Evolutionary conservation across 805 yeast species (phyloP).

Genomic region (Candida glaebosa): DNA sequence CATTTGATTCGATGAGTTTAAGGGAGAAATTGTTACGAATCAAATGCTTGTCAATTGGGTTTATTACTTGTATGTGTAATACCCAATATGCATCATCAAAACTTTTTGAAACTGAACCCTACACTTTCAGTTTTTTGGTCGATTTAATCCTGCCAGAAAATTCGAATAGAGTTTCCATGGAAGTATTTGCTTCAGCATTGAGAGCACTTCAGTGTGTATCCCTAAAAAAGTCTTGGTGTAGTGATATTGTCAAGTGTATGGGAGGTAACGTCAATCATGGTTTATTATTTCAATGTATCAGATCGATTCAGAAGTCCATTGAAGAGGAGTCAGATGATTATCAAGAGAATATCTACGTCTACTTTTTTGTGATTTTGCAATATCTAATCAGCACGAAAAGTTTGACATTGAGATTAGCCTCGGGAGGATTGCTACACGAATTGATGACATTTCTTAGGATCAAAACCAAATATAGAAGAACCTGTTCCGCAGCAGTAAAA

Average conservation of each 20-base stretch:
- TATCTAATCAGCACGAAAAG: constrained; percentile 56
- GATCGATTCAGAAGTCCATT: constrained; percentile 55
- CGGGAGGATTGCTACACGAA: constrained; percentile 74
- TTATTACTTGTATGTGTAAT: constrained; percentile 53
- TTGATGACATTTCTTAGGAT: constrained; percentile 58
- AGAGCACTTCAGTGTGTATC: constrained; percentile 70
- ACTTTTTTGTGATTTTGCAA: constrained; percentile 58
- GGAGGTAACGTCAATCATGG: constrained; percentile 92
- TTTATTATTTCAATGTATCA: constrained; percentile 64
- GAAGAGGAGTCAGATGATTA: constrained; percentile 35
- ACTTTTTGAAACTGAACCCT: constrained; percentile 68
- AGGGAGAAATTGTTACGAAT: constrained; percentile 59
- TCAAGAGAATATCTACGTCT: constrained; percentile 44
- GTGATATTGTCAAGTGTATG: constrained; percentile 71
- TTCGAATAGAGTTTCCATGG: constrained; percentile 40
- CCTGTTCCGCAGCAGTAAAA: constrained; percentile 62
- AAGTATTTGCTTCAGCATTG: constrained; percentile 56
- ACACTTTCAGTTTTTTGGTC: constrained; percentile 62
- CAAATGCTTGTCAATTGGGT: constrained; percentile 66
- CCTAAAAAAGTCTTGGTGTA: constrained; percentile 62
- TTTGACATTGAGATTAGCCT: constrained; percentile 52
- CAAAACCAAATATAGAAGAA: constrained; percentile 48
- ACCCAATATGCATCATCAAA: constrained; percentile 60
- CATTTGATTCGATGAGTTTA: constrained; percentile 50
- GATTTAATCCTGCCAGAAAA: constrained; percentile 71